A percentile compares a stretch with the other conserved stretches of the same genome.
phyloP scores from a whole-genome alignment of 768 basidiomycete genomes.

The Aureoboletus auriporus region DNA sequence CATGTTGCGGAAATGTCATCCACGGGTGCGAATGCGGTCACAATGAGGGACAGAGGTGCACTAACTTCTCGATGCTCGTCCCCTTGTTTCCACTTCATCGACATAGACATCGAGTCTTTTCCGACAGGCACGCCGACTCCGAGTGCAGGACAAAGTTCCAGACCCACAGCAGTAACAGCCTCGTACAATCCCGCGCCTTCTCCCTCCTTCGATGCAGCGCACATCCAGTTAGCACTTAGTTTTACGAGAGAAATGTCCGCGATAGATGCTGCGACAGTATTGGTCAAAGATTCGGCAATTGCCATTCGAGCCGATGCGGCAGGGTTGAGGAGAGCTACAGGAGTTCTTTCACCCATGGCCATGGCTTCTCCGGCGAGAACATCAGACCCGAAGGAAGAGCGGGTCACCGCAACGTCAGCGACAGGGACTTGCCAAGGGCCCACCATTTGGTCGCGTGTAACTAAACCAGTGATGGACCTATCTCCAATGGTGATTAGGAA shows the following conservation, averaged over 20 bases:
- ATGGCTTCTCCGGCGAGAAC: constrained; percentile 87
- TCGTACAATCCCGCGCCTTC: constrained; percentile 90
- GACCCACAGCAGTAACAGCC: constrained; percentile 85
- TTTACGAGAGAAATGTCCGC: constrained; percentile 73
- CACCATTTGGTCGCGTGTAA: constrained; percentile 97
- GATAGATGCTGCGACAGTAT: constrained; percentile 79
- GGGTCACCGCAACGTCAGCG: constrained; percentile 94
- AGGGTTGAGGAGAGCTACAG: constrained; percentile 80
- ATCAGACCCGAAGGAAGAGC: constrained; percentile 91
- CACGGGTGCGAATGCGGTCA: constrained; percentile 92
- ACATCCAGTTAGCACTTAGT: constrained; percentile 99
- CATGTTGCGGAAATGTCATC: constrained; percentile 77
- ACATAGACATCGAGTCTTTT: constrained; percentile 99
- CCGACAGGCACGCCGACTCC: constrained; percentile 97
- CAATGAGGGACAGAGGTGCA: constrained; percentile 87
- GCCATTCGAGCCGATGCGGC: constrained; percentile 96
- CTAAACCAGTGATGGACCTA: constrained; percentile 88
- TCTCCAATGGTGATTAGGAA: constrained; percentile 99
- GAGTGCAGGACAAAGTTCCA: constrained; percentile 89
- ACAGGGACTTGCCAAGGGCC: constrained; percentile 99
- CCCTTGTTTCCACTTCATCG: constrained; percentile 83
- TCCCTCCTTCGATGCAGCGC: constrained; percentile 82
- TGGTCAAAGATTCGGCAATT: constrained; percentile 89
- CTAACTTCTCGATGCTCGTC: constrained; percentile 75
- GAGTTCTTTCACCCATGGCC: constrained; percentile 98